Conservation (phyloP, 164 flowering plant genomes). For the Vitis riparia region DNA sequence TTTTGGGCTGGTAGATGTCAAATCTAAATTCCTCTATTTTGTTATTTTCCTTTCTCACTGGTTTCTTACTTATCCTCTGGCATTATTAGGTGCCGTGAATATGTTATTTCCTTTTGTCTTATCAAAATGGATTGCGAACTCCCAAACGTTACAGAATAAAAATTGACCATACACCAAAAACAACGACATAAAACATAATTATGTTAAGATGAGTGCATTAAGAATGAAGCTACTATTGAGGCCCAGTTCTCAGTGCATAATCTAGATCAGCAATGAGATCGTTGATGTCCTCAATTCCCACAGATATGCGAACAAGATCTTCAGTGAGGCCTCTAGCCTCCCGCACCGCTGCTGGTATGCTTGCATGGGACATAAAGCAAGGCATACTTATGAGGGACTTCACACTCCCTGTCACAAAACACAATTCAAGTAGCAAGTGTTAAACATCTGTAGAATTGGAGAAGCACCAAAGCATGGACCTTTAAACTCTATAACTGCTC, state of each 20-base stretch:
- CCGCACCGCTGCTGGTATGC: constrained; percentile 84
- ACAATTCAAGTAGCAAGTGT: neutral
- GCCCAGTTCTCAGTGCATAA: constrained; percentile 76
- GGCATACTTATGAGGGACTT: constrained; percentile 98
- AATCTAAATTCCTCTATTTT: too few relatives aligned
- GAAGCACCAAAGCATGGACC: too few relatives aligned
- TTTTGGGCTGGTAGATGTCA: too few relatives aligned
- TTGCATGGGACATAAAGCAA: constrained; percentile 98
- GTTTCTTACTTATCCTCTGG: too few relatives aligned
- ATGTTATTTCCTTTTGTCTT: too few relatives aligned
- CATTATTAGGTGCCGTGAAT: too few relatives aligned
- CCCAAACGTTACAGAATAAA: too few relatives aligned
- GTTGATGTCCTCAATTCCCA: constrained; percentile 89
- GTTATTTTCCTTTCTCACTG: too few relatives aligned
- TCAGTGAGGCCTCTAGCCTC: constrained; percentile 90
- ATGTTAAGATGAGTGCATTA: neutral
- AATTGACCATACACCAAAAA: neutral
- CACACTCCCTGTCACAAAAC: constrained; percentile 66
- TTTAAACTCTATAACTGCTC: too few relatives aligned
- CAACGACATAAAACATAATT: neutral
- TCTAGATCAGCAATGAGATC: constrained; percentile 91
- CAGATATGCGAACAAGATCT: constrained; percentile 94
- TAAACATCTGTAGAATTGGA: too few relatives aligned
- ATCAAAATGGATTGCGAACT: too few relatives aligned
- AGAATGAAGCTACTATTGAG: constrained; percentile 27